Base-by-base conservation (phyloP, 371 early-diverging fungal species). In the Syncephalastrum contaminatum region DNA sequence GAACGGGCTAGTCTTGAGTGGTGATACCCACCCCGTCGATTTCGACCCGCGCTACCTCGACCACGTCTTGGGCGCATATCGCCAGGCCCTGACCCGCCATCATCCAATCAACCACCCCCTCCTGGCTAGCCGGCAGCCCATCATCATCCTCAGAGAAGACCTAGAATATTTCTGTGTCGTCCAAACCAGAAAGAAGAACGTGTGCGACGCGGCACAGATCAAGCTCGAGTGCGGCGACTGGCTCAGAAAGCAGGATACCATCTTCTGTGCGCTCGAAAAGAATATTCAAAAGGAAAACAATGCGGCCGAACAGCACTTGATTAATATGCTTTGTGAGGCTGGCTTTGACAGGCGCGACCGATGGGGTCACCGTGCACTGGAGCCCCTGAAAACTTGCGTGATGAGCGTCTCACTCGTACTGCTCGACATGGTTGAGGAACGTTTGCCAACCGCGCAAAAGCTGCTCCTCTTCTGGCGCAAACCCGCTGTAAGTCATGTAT, bases 401-500 rank as follows among this genome's bases (percentile, higher is more conserved):
- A 75, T 80, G 54, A 86, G 87, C 42, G 67, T 89, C 40, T 77
- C 86, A 2, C 58, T 87, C 14, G 82, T 86, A 24, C 76, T 72
- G 48, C 69, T 89, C 25, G 71, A 82, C 56, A 82, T 83, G 16
- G 75, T 80, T 8, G 67, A 83, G 52, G 70, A 75, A 44, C 50
- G 56, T n/a, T 68, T 80, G 68, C 75, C 79, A 2, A 82, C 84
- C 10, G 86, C 87, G 6, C 87, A 89, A 63, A 87, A 85, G 60
- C 65, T 88, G 55, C 56, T 89, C 36, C 64, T 88, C 41, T 89
- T 88, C 56, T 88, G 85, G 84, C 81, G 83, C 66, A 89, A 87
- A 64, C 90, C 90, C 5, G 88, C 90, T 2, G 84, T 84, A 79
- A 59, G 73, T 66, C 52, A 36, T 43, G 4, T 6, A 15, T 15